Conservation (phyloP, 768 basidiomycete species). For the Psilocybe subaeruginosa region DNA sequence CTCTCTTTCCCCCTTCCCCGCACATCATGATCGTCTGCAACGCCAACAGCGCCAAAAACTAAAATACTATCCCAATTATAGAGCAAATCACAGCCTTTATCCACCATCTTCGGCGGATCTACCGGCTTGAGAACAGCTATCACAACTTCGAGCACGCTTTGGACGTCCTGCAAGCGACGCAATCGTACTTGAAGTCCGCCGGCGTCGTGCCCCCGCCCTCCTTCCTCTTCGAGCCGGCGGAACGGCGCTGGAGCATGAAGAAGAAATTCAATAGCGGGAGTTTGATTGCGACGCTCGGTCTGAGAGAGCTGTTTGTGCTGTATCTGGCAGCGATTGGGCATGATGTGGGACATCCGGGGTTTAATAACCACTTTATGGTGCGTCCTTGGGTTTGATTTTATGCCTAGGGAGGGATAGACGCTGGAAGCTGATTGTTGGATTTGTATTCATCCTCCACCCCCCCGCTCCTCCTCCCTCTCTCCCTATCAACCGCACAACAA, state of each 20-base stretch:
- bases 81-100: conserved; percentile 80
- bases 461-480: not conserved
- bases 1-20: conserved; percentile 18
- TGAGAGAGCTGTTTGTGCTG: conserved; percentile 81
- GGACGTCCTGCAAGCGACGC: conserved; percentile 93
- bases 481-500: not conserved
- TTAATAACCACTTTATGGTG: conserved; percentile 94
- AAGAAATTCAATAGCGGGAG: conserved; percentile 39
- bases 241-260: conserved; percentile 43
- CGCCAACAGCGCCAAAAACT: not conserved
- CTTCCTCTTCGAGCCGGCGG: conserved; percentile 58
- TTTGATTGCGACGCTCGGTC: conserved; percentile 49
- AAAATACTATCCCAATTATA: conserved; percentile 27
- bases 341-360: conserved; percentile 96
- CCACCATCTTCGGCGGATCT: conserved; percentile 87
- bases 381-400: conserved; percentile 26
- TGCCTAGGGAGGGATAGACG: not conserved
- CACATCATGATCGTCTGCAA: not conserved
- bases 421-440: not conserved
- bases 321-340: conserved; percentile 95
- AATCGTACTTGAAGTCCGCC: conserved; percentile 79
- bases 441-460: too few species aligned
- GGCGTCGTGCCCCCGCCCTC: conserved; percentile 81
- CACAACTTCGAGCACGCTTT: conserved; percentile 98
- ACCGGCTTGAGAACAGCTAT: conserved; percentile 90